Base-by-base conservation (phyloP, 2,329 filamentous ascomycete species). In the Hypoxylon rubiginosum region DNA sequence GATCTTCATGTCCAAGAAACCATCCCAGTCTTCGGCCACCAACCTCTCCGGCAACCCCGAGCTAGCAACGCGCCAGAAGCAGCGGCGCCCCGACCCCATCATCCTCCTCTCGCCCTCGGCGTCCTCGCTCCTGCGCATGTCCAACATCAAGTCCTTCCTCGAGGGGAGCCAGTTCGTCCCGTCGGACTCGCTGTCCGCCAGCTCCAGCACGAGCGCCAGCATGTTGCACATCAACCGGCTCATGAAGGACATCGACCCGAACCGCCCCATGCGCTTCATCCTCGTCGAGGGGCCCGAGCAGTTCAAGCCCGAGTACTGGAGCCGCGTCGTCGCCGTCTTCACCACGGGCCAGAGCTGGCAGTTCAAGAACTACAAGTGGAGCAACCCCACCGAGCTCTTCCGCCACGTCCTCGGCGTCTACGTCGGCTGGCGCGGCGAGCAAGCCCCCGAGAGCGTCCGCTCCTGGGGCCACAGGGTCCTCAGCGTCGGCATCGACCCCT, bases 261-360 rank as follows among this genome's bases (percentile, higher is more conserved):
- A 84, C 57, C 89, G 91, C 15, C 91, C 93, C 0, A 89, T 96
- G 75, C 92, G 94, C 50, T 99, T 99, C 83, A 97, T 98, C 76
- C 89, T 99, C 41, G 95, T 98, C 58, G 96, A 99, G 79, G 91
- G 91, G 17, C 92, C 94, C 0, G 91, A 97, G 76, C 92, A 96
- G 79, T 99, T 99, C 86, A 97, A 97, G 79, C 96, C 96, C 0
- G 94, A 98, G 77, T 97, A 98, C 83, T 99, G 96, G 96, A 91
- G 91, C 74, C 90, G 94, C 55, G 92, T 99, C 6, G 96, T 97
- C 1, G 96, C 92, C 11, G 94, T 99, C 62, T 98, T 99, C 82
- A 99, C 96, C 0, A 99, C 96, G 0, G 96, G 96, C 34, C 96
- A 99, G 82, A 90, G 91, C 9, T 99, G 96, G 96, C 96, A 99